phyloP scores from a whole-genome alignment of 75 land plant species.

The Cupressus sempervirens region DNA sequence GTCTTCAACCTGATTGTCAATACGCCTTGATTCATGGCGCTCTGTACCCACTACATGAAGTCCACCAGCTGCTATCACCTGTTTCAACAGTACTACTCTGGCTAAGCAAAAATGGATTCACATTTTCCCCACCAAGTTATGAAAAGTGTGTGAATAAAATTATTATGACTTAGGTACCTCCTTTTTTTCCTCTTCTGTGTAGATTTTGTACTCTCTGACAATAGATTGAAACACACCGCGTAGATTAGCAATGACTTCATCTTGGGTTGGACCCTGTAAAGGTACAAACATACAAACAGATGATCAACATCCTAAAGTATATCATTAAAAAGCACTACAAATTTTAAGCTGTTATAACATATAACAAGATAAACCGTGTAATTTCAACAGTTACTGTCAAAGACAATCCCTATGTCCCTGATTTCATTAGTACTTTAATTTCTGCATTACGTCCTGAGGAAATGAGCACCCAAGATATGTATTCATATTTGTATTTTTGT shows the following conservation, averaged over 20 bases:
- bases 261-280: slow-evolving; percentile 88
- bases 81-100: slow-evolving; percentile 11
- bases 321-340: neutral
- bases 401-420: neutral
- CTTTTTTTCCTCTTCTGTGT: slow-evolving; percentile 88
- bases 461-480: neutral
- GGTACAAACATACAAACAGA: neutral
- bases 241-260: slow-evolving; percentile 78
- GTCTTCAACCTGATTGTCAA: slow-evolving; percentile 85
- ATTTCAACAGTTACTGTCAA: neutral
- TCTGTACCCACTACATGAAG: slow-evolving; percentile 99
- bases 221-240: slow-evolving; percentile 60
- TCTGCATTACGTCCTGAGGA: neutral
- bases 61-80: slow-evolving; percentile 96
- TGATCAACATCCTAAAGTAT: neutral
- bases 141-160: neutral
- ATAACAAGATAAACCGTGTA: neutral
- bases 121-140: neutral
- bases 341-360: neutral
- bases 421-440: neutral
- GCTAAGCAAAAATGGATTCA: slow-evolving; percentile 2
- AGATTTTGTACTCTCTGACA: slow-evolving; percentile 67
- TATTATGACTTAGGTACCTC: slow-evolving; percentile 33
- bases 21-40: slow-evolving; percentile 96
- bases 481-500: neutral